These are phyloP conservation scores for Sonneratia caseolaris DNA, from an alignment of 345 rosid species.

Conservation along the genomic window DNA sequence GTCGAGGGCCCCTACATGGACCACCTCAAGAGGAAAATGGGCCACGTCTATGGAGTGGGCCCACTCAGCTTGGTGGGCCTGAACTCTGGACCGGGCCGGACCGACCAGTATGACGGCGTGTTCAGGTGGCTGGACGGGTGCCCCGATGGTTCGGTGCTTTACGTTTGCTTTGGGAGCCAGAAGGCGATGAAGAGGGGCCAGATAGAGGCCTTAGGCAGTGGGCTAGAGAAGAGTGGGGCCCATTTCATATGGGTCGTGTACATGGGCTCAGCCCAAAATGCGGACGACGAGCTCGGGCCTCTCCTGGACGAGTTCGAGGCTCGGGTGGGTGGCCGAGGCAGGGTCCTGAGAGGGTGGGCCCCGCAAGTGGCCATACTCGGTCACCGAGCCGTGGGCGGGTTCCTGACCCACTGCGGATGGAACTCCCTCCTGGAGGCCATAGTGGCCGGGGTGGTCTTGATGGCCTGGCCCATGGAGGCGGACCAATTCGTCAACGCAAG, in stretches of 20 bases:
- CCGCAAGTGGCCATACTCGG: slow-evolving; percentile 41
- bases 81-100: slow-evolving; percentile 5
- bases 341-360: slow-evolving; percentile 43
- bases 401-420: slow-evolving; percentile 75
- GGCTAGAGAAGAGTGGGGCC: slow-evolving; percentile 41
- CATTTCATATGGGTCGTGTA: slow-evolving; percentile 57
- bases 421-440: slow-evolving; percentile 62
- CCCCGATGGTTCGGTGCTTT: slow-evolving; percentile 42
- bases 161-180: slow-evolving; percentile 63
- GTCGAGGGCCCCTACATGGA: slow-evolving; percentile 34
- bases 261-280: slow-evolving; percentile 15
- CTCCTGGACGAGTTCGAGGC: slow-evolving; percentile 42
- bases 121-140: slow-evolving; percentile 48
- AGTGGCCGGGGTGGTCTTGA: slow-evolving; percentile 31
- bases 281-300: slow-evolving; percentile 11
- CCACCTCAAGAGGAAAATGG: slow-evolving; percentile 25
- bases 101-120: slow-evolving; percentile 5
- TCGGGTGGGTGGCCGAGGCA: slow-evolving; percentile 32
- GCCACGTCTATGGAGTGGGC: slow-evolving; percentile 45
- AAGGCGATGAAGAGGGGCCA: slow-evolving; percentile 30
- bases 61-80: slow-evolving; percentile 39
- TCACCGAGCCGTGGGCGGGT: slow-evolving; percentile 51
- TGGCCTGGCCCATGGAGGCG: slow-evolving; percentile 74
- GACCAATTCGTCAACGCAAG: slow-evolving; percentile 48
- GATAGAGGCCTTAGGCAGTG: slow-evolving; percentile 38